Conservation (phyloP, 257 asterid genomes). For the Dorcoceras hygrometricum region DNA sequence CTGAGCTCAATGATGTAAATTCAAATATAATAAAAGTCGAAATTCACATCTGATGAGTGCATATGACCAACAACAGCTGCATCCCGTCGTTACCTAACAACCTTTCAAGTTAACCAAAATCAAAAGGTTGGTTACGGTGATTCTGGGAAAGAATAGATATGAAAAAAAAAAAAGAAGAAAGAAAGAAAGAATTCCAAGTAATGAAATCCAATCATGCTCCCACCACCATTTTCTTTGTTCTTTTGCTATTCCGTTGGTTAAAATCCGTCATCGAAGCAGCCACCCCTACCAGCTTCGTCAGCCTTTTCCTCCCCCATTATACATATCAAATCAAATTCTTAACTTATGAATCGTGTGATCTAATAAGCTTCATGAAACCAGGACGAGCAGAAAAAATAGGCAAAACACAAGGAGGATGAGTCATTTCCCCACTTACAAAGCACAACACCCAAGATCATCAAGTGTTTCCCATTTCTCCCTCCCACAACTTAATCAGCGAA, state of each 20-base stretch:
- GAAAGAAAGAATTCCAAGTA: conserved; percentile 14
- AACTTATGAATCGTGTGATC: conserved; percentile 14
- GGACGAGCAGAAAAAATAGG: conserved; percentile 21
- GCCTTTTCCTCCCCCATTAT: conserved; percentile 16
- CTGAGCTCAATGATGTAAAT: not conserved
- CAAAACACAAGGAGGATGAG: conserved; percentile 23
- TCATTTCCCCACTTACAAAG: conserved; percentile 24
- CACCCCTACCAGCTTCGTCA: conserved; percentile 20
- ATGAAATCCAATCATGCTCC: conserved; percentile 23
- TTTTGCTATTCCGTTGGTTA: conserved; percentile 7
- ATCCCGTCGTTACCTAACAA: conserved; percentile 11
- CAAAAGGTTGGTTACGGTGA: not conserved
- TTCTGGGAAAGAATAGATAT: not conserved
- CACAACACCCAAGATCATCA: conserved; percentile 22
- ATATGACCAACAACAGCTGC: conserved; percentile 13
- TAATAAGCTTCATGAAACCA: conserved; percentile 27
- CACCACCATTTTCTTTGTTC: not conserved
- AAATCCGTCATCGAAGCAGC: conserved; percentile 13
- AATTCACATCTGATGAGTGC: conserved; percentile 4
- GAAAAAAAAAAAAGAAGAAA: conserved; percentile 12
- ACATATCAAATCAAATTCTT: conserved; percentile 20
- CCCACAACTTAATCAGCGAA: conserved; percentile 10
- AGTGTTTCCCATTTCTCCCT: conserved; percentile 7
- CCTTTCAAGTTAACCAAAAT: not conserved
- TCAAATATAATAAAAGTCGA: conserved; percentile 10